These are phyloP conservation scores for Penicillium sp. DNA, from an alignment of 2,329 filamentous ascomycete genomes.

Conservation along the genomic window DNA sequence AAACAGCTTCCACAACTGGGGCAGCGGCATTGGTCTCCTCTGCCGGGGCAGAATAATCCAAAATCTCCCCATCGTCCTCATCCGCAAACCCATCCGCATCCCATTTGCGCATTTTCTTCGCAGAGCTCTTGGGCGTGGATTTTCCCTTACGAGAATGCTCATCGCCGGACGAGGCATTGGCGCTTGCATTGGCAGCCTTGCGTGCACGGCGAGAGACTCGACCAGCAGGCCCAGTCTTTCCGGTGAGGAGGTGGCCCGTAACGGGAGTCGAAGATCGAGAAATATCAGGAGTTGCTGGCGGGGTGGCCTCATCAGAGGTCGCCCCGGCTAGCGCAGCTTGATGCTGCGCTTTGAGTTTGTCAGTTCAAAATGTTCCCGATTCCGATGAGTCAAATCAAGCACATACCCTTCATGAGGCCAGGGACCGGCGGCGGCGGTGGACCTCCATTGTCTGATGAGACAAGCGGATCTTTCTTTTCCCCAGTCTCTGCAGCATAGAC, in stretches of 20 bases:
- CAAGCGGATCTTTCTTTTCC: conserved; percentile 55
- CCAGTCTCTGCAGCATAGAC: conserved; percentile 49
- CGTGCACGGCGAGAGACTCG: conserved; percentile 83
- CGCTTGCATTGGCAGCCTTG: conserved; percentile 64
- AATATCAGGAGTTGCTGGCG: conserved; percentile 71
- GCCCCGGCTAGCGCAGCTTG: conserved; percentile 50
- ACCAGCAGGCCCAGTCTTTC: conserved; percentile 73
- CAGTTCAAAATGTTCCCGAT: conserved; percentile 22
- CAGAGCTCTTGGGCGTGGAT: conserved; percentile 52
- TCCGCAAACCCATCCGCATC: conserved; percentile 86
- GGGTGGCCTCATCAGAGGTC: conserved; percentile 71
- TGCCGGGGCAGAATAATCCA: conserved; percentile 84
- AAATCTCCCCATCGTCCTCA: conserved; percentile 76
- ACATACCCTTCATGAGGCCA: conserved; percentile 56
- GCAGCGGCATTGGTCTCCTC: conserved; percentile 61
- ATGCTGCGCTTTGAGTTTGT: conserved; percentile 48
- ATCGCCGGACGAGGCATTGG: conserved; percentile 76
- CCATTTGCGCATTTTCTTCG: conserved; percentile 91
- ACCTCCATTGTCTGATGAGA: conserved; percentile 57
- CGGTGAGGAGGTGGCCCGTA: conserved; percentile 70
- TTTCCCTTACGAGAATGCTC: conserved; percentile 70
- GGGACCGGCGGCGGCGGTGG: conserved; percentile 60
- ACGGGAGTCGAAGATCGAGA: conserved; percentile 79
- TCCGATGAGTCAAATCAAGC: neutral
- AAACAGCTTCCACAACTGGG: conserved; percentile 73